Evolutionary conservation across 2,329 filamentous ascomycete genomes (phyloP), one percentile per base, ranked within the genome.

Genomic region (Pestalotiopsis sp.): DNA sequence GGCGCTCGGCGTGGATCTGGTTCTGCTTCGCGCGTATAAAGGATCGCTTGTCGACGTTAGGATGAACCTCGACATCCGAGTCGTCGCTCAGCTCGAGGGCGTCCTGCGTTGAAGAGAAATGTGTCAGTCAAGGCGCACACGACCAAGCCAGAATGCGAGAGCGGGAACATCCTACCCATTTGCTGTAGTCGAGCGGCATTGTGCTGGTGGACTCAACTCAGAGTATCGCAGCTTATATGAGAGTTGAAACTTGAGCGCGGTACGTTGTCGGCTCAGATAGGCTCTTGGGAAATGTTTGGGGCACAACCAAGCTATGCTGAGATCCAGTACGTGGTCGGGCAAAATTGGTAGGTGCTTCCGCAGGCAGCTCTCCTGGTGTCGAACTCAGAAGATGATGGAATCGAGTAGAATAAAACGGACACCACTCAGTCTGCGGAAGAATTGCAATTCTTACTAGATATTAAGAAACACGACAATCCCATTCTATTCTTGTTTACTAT

Each of bases 1-100:
- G 86, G 67, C 96, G 92, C 79, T 98, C 92, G 77, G 95, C 90
- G 81, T 99, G 96, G 76, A 99, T 99, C 83, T 99, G 95, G 75
- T 91, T 92, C 84, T 98, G 96, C 83, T 99, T 99, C 73, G 96
- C 97, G 73, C 95, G 93, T 80, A 99, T 99, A 82, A 99, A 99
- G 70, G 95, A 98, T 65, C 92, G 90, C 82, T 99, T 99, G 84
- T 99, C 96, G 79, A 99, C 96, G 79, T 99, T 99, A 70, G 96
- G 96, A 82, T 99, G 96, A 65, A 98, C 96, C 83, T 99, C 96
- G 76, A 99, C 91, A 77, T 99, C 96, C 65, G 94, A 98, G 82
- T 99, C 96, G 82, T 99, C 96, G 77, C 94, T 97, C 78, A 99
- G 91, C 90, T 99, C 96, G 78, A 99, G 89, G 69, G 92, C 91